phyloP scores from a whole-genome alignment of 805 yeast species.

The Candida jianshihensis region DNA sequence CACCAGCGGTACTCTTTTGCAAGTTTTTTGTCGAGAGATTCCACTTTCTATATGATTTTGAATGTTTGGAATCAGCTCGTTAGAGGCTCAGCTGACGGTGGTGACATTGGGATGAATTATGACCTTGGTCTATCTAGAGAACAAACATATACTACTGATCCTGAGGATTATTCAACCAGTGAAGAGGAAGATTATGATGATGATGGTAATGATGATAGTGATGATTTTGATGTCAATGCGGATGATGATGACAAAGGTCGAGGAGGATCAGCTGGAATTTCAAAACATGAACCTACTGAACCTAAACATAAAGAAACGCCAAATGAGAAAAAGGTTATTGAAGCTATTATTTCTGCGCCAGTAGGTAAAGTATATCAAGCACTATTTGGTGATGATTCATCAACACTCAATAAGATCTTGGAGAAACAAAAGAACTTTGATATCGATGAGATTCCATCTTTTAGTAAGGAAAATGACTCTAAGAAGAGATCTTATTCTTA shows the following conservation, averaged over 20 bases:
- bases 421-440: slow-evolving; percentile 60
- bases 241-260: slow-evolving; percentile 3
- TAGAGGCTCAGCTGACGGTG: slow-evolving; percentile 15
- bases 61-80: slow-evolving; percentile 53
- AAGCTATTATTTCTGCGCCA: slow-evolving; percentile 53
- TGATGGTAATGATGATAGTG: slow-evolving; percentile 2
- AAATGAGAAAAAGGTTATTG: slow-evolving; percentile 49
- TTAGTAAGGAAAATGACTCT: slow-evolving; percentile 23
- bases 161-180: too few relatives aligned
- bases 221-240: background rate
- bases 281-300: slow-evolving; percentile 42
- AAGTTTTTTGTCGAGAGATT: slow-evolving; percentile 74
- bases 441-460: slow-evolving; percentile 42
- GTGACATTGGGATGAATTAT: slow-evolving; percentile 7
- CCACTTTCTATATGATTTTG: slow-evolving; percentile 41
- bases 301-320: slow-evolving; percentile 35
- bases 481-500: slow-evolving; percentile 46
- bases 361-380: slow-evolving; percentile 51
- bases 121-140: slow-evolving; percentile 7
- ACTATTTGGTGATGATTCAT: slow-evolving; percentile 56
- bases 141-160: background rate
- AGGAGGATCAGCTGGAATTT: slow-evolving; percentile 27
- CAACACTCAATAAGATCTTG: slow-evolving; percentile 37
- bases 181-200: background rate
- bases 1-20: slow-evolving; percentile 73